Percentiles rank a stretch among this genome's conserved stretches.
phyloP scores from a whole-genome alignment of 2,329 filamentous ascomycete species.

The Chrysoporthe cubensis region DNA sequence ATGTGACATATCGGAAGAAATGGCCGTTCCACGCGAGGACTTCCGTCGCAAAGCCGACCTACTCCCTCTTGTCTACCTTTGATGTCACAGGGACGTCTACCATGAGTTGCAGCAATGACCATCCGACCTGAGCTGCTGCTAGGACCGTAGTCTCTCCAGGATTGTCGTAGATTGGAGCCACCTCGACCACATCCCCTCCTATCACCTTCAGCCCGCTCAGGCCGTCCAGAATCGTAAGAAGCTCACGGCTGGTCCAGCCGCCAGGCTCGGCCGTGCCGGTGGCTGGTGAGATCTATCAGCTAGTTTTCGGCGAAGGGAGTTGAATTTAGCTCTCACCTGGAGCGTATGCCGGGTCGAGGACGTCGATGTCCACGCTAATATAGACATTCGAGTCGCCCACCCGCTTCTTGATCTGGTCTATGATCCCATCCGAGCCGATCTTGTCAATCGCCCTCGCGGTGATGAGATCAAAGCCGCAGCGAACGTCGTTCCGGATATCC shows the following conservation, averaged over 20 bases:
- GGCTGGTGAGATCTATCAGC: slow-evolving; percentile 42
- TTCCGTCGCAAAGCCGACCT: background rate
- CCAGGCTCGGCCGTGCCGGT: slow-evolving; percentile 81
- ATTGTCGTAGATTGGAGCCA: slow-evolving; percentile 77
- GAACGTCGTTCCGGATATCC: slow-evolving; percentile 59
- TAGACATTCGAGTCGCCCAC: slow-evolving; percentile 63
- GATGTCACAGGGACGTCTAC: slow-evolving; percentile 30
- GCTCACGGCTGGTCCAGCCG: slow-evolving; percentile 78
- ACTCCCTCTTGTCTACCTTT: slow-evolving; percentile 14
- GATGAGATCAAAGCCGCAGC: slow-evolving; percentile 62
- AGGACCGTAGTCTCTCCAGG: slow-evolving; percentile 66
- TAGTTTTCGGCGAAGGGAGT: background rate
- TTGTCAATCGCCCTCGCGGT: slow-evolving; percentile 72
- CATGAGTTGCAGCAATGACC: slow-evolving; percentile 32
- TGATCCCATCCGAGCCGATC: slow-evolving; percentile 66
- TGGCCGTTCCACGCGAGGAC: background rate
- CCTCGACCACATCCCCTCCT: slow-evolving; percentile 80
- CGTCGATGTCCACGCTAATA: slow-evolving; percentile 79
- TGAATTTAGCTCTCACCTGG: slow-evolving; percentile 50
- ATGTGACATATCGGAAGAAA: background rate
- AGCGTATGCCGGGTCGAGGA: slow-evolving; percentile 70
- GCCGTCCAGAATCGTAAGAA: slow-evolving; percentile 74
- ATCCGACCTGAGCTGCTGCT: slow-evolving; percentile 27
- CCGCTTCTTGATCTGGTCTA: slow-evolving; percentile 63
- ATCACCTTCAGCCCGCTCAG: slow-evolving; percentile 74